Conservation (phyloP, 2,329 filamentous ascomycete species). For the Alternaria metachromatica region DNA sequence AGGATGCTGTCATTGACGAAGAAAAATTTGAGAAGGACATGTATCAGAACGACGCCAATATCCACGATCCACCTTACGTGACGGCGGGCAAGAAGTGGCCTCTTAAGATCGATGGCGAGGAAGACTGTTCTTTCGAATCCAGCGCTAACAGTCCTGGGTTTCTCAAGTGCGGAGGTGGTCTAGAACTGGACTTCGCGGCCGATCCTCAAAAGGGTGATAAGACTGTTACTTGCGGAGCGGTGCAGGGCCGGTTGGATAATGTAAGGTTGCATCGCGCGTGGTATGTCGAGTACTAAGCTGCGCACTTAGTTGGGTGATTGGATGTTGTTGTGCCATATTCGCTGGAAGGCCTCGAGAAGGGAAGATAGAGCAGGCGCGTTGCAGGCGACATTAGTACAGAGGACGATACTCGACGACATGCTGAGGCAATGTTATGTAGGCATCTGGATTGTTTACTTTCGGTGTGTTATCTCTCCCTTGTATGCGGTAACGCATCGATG, state of each 20-base stretch:
- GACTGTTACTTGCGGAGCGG: background rate
- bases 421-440: background rate
- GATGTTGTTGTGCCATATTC: background rate
- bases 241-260: background rate
- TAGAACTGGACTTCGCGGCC: background rate
- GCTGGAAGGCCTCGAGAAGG: background rate
- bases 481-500: no score
- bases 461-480: no score
- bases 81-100: background rate
- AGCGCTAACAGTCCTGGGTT: background rate
- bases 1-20: background rate
- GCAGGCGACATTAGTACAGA: background rate
- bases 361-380: background rate
- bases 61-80: background rate
- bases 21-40: background rate
- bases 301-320: rapidly evolving
- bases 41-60: background rate
- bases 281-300: background rate
- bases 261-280: background rate
- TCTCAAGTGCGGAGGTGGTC: background rate
- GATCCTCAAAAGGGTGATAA: background rate
- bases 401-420: background rate
- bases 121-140: background rate
- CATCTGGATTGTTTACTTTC: no score
- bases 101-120: background rate